Conservation (phyloP, 805 yeast genomes). For the Schizosaccharomyces cryophilus region DNA sequence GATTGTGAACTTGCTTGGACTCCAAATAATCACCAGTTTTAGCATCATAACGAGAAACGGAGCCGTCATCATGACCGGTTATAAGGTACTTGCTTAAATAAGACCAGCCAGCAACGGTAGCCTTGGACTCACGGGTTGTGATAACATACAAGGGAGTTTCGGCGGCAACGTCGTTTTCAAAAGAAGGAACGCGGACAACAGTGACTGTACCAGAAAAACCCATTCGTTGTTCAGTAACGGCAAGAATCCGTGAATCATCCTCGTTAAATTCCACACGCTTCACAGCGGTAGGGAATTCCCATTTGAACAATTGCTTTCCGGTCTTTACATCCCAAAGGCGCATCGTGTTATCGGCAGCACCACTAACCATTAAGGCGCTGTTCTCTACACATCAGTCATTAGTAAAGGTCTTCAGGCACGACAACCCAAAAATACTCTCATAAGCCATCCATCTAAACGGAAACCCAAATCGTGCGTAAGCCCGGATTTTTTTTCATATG, state of each 20-base stretch:
- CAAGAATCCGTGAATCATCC: slow-evolving; percentile 39
- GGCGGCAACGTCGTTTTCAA: slow-evolving; percentile 15
- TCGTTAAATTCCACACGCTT: slow-evolving; percentile 74
- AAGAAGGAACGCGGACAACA: slow-evolving; percentile 35
- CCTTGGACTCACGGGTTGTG: slow-evolving; percentile 24
- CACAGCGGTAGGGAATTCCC: slow-evolving; percentile 63
- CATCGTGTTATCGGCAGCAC: slow-evolving; percentile 69
- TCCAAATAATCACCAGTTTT: slow-evolving; percentile 43
- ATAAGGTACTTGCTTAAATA: slow-evolving; percentile 33
- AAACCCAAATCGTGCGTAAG: not conserved
- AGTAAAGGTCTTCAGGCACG: not conserved
- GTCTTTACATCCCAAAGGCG: slow-evolving; percentile 64
- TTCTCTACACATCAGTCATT: slow-evolving; percentile 13
- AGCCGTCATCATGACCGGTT: slow-evolving; percentile 76
- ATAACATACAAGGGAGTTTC: slow-evolving; percentile 8
- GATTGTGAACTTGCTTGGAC: slow-evolving; percentile 45
- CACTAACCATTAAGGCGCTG: slow-evolving; percentile 54
- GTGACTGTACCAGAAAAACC: slow-evolving; percentile 58
- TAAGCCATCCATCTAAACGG: not conserved
- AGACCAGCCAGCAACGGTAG: slow-evolving; percentile 71
- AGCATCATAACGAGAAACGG: slow-evolving; percentile 55
- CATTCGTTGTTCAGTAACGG: slow-evolving; percentile 80
- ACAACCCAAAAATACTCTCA: not conserved
- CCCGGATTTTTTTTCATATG: no score
- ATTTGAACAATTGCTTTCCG: slow-evolving; percentile 51